These are phyloP conservation scores for Pseudozyma pruni DNA, from an alignment of 1,284 basidiomycete genomes.

Conservation along the genomic window DNA sequence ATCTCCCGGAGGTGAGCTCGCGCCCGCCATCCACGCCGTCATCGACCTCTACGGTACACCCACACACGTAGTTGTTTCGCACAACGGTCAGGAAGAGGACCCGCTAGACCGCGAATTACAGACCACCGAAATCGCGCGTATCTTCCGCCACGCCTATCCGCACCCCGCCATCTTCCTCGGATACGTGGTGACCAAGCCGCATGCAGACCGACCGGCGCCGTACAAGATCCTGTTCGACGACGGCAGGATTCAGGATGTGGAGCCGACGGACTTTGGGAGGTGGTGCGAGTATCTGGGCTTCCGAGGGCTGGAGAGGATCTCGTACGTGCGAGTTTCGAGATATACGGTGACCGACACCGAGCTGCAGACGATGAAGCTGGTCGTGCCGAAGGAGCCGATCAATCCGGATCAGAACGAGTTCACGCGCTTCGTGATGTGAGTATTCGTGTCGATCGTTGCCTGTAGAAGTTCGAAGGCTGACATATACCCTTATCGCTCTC, in stretches of 20 bases:
- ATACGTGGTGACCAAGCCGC: constrained; percentile 79
- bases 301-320: constrained; percentile 57
- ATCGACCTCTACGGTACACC: constrained; percentile 83
- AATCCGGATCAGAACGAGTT: constrained; percentile 51
- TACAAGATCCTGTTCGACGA: constrained; percentile 78
- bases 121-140: constrained; percentile 80
- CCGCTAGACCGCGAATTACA: constrained; percentile 88
- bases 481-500: background rate
- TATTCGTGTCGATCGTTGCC: background rate
- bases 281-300: constrained; percentile 67
- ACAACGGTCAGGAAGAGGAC: constrained; percentile 94
- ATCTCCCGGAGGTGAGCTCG: constrained; percentile 82
- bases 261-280: constrained; percentile 67
- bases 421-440: constrained; percentile 42
- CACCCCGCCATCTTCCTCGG: constrained; percentile 82
- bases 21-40: constrained; percentile 80
- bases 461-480: background rate
- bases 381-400: constrained; percentile 48
- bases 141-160: constrained; percentile 80
- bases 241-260: constrained; percentile 68
- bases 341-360: constrained; percentile 65
- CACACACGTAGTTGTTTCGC: constrained; percentile 84
- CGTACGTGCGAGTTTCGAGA: constrained; percentile 61
- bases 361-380: constrained; percentile 63
- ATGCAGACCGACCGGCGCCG: constrained; percentile 79